Evolutionary conservation across 495 filamentous ascomycete species (phyloP).

Genomic region (Arthonia radiata): DNA sequence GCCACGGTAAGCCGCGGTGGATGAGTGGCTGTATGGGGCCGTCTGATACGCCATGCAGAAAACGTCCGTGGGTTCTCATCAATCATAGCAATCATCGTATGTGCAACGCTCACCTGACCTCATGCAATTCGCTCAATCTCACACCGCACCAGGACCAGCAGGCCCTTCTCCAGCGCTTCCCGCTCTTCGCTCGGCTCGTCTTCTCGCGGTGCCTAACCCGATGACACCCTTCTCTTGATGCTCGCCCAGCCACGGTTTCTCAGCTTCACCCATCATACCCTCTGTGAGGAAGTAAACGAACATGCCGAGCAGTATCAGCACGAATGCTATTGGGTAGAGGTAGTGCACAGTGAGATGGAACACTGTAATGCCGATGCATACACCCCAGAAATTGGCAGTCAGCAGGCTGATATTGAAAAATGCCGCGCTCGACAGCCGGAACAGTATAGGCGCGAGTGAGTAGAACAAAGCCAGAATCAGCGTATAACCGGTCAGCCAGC

Average conservation of each 20-base stretch:
- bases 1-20: too few species aligned
- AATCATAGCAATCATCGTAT: too few species aligned
- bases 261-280: conserved; percentile 55
- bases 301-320: conserved; percentile 62
- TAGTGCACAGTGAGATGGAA: conserved; percentile 64
- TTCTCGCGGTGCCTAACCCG: conserved; percentile 72
- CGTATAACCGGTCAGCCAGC: conserved; percentile 74
- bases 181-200: conserved; percentile 49
- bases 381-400: conserved; percentile 93
- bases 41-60: too few species aligned
- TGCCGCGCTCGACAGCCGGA: conserved; percentile 69
- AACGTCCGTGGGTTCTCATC: too few species aligned
- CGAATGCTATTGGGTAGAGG: conserved; percentile 89
- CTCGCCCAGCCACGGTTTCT: conserved; percentile 82
- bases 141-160: too few species aligned
- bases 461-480: conserved; percentile 67
- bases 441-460: conserved; percentile 56
- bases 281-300: conserved; percentile 63
- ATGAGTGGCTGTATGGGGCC: too few species aligned
- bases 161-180: too few species aligned
- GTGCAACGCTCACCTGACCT: too few species aligned
- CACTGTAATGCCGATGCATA: conserved; percentile 66
- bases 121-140: too few species aligned
- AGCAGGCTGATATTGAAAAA: conserved; percentile 93
- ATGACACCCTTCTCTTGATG: conserved; percentile 61